Conservation (phyloP, 148 eudicot species). For the Diospyros kaki region DNA sequence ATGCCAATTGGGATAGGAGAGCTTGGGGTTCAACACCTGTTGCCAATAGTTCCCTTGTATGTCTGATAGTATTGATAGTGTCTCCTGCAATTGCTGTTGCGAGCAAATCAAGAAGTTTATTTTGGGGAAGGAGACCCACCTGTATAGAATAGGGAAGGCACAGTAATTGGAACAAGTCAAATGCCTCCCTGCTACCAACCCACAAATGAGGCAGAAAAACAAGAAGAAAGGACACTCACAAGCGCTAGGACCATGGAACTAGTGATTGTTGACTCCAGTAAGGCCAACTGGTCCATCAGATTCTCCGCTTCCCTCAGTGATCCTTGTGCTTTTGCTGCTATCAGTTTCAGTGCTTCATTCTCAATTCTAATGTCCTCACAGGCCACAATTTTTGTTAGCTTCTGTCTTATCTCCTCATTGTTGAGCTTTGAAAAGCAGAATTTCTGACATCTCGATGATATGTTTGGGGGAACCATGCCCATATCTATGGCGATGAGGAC, state of each 20-base stretch:
- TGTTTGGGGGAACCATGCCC: slow-evolving; percentile 10
- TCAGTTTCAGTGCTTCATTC: slow-evolving; percentile 20
- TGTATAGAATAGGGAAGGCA: slow-evolving; percentile 4
- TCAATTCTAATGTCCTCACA: slow-evolving; percentile 17
- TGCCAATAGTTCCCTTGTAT: slow-evolving; percentile 16
- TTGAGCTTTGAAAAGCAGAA: slow-evolving; percentile 21
- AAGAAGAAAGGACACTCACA: slow-evolving; percentile 4
- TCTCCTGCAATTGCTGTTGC: slow-evolving; percentile 21
- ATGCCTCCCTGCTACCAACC: neutral
- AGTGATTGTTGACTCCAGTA: slow-evolving; percentile 24
- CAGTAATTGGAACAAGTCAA: neutral
- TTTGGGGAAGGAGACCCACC: slow-evolving; percentile 21
- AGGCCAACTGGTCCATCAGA: slow-evolving; percentile 23
- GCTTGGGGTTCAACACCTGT: slow-evolving; percentile 14
- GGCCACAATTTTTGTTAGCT: slow-evolving; percentile 13
- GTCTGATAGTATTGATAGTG: slow-evolving; percentile 12
- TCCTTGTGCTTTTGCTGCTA: slow-evolving; percentile 20
- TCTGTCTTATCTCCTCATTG: slow-evolving; percentile 12
- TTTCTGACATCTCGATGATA: slow-evolving; percentile 27
- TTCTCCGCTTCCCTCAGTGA: slow-evolving; percentile 27
- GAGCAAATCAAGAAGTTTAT: slow-evolving; percentile 19
- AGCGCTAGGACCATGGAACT: slow-evolving; percentile 23
- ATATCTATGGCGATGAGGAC: slow-evolving; percentile 15
- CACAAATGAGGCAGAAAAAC: neutral
- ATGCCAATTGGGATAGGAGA: slow-evolving; percentile 18